Evolutionary conservation across 257 asterid genomes (phyloP).

Genomic region (Coffea eugenioides): DNA sequence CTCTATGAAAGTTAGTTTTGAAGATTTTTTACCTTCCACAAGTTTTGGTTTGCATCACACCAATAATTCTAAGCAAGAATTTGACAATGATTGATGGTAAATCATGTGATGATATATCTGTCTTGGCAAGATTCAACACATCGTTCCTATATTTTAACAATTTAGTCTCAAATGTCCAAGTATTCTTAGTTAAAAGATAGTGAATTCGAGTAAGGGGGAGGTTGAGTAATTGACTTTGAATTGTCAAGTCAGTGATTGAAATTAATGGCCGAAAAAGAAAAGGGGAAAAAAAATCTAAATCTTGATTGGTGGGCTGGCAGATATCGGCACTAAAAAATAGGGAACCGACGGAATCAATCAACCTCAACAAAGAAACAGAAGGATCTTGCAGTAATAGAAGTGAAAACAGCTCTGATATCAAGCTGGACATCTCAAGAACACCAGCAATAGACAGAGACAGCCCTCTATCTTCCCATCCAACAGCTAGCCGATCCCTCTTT

Average conservation of each 20-base stretch:
- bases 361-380: constrained; percentile 96
- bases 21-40: neutral
- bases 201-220: neutral
- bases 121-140: neutral
- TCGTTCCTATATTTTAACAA: neutral
- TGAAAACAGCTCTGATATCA: constrained; percentile 86
- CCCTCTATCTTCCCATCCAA: constrained; percentile 39
- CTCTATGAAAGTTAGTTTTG: too few relatives aligned
- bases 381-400: constrained; percentile 90
- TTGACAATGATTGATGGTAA: neutral
- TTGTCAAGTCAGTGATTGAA: neutral
- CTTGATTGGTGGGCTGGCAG: constrained; percentile 37
- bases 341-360: constrained; percentile 88
- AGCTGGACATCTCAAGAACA: constrained; percentile 65
- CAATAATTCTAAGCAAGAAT: neutral
- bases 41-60: neutral
- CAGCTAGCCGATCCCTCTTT: constrained; percentile 46
- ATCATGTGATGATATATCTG: neutral
- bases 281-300: neutral
- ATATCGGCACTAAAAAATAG: constrained; percentile 81
- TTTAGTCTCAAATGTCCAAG: neutral
- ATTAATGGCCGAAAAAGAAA: neutral
- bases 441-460: constrained; percentile 72
- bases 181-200: neutral
- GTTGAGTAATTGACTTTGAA: neutral